Conservation (phyloP, 2,329 filamentous ascomycete genomes). For the Cordyceps fumosorosea region DNA sequence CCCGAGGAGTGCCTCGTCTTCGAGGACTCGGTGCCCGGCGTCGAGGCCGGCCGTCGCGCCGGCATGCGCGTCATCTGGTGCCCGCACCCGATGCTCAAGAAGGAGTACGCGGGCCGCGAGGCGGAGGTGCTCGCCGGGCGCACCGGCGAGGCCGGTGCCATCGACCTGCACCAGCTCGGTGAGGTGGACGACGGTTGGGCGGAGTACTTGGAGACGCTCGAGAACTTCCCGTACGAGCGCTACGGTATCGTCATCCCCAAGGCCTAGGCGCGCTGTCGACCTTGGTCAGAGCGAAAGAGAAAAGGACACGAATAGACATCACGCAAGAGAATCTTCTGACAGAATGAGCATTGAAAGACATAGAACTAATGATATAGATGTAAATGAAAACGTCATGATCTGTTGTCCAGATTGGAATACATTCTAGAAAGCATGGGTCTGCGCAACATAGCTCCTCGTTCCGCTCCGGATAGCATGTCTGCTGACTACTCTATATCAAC, state of each 20-base stretch:
- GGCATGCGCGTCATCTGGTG: conserved; percentile 95
- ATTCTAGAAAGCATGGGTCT: neutral
- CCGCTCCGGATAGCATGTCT: neutral
- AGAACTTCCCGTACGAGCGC: conserved; percentile 50
- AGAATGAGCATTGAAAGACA: neutral
- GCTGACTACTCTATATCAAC: neutral
- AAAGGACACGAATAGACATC: neutral
- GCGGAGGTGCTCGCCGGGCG: conserved; percentile 75
- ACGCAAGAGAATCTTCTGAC: neutral
- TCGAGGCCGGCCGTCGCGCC: conserved; percentile 82
- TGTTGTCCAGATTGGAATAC: neutral
- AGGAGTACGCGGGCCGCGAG: conserved; percentile 71
- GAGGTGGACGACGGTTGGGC: conserved; percentile 56
- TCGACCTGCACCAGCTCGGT: conserved; percentile 50
- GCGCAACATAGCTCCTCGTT: neutral
- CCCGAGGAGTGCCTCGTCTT: conserved; percentile 93
- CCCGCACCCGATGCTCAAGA: conserved; percentile 71
- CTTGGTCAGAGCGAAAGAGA: neutral
- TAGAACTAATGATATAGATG: neutral
- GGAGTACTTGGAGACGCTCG: conserved; percentile 44
- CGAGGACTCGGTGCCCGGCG: conserved; percentile 88
- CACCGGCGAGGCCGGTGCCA: conserved; percentile 59
- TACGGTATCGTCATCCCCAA: conserved; percentile 48
- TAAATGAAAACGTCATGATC: neutral
- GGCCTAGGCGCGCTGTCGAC: neutral